Base-by-base conservation (phyloP, 2,329 filamentous ascomycete genomes). In the Beauveria sp. region DNA sequence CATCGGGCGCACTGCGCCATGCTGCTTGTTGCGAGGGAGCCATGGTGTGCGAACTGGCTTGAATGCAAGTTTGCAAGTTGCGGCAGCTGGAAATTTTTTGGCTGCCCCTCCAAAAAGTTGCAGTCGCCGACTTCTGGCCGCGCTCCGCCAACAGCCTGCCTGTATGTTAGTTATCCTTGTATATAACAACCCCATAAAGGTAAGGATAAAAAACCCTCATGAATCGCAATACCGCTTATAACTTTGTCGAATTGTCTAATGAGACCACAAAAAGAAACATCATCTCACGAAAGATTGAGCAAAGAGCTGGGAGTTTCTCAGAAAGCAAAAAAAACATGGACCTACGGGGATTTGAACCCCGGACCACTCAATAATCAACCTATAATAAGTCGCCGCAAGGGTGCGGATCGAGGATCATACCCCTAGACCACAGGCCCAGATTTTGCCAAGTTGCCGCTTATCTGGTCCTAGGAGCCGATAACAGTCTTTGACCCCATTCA, bases 1-100 rank as follows among this genome's bases (percentile, higher is more conserved):
- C 73, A 63, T 75, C 81, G 57, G 79, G 78, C 68, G 70, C 61
- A 14, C 67, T 69, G 58, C 68, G 71, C 73, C 73, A 74, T 66
- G 64, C 67, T 62, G 74, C 71, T 66, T 68, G 69, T 60, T 72
- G 66, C 62, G 66, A 67, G 63, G 72, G 69, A 66, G 70, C 69
- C 74, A 75, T 76, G 42, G 45, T 59, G 38, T 60, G 54, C 54
- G 55, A 54, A 28, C 61, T 54, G 30, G 60, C 45, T 52, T 57
- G 22, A 24, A 45, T 55, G 30, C n/a, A 34, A 28, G 20, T 38
- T 38, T 51, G 43, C 18, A 62, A 14, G 52, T 62, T 61, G 60
- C 45, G 62, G 40, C 58, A 60, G 55, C 46, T 60, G 63, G 66
- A 63, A 66, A 67, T 64, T 68, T 69, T 72, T 71, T 70, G 67